Base-by-base conservation (phyloP, 2,329 filamentous ascomycete species). In the Fusarium protoensiforme region DNA sequence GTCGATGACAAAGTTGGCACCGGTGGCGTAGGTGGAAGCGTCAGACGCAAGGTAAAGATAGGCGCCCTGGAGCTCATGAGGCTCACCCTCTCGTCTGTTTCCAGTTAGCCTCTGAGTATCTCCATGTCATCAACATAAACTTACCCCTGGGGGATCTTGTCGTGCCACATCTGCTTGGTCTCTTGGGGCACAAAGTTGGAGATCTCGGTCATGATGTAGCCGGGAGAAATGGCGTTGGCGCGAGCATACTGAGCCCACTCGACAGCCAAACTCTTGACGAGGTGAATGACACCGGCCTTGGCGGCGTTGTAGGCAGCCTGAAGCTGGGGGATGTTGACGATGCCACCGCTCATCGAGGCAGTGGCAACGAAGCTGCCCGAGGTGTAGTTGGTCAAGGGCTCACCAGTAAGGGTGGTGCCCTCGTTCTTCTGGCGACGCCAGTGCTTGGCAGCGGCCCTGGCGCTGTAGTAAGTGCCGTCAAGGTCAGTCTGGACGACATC, bases 381-480 rank as follows among this genome's bases (percentile, higher is more conserved):
- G 48, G 74, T 77, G 65, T 78, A 78, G 63, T 63, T 54, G 20
- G 63, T 72, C 63, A 78, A 62, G 41, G 71, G 61, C 22, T 78
- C 61, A 10, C 76, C 76, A 3, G 71, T 51, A 10, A 71, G 61
- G 31, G 67, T 71, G 20, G 89, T 91, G 11, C 90, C 88, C 77
- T 93, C 89, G 69, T 86, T 82, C 83, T 91, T 91, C 80, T 94
- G 92, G 27, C 90, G 85, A 46, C 90, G 84, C 86, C 91, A 95
- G 81, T 93, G 89, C 67, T 86, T 84, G 7, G 90, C 92, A 0
- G 92, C 92, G 0, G 89, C 90, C 73, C 88, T 88, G 39, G 92
- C 93, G 78, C 90, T 92, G 85, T 93, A 95, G 81, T 92, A 94
- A 29, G 91, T 92, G 51, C 92, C 91, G 79, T 94, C 92, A 16